phyloP scores from a whole-genome alignment of 495 filamentous ascomycete genomes.

The Podospora sp. region DNA sequence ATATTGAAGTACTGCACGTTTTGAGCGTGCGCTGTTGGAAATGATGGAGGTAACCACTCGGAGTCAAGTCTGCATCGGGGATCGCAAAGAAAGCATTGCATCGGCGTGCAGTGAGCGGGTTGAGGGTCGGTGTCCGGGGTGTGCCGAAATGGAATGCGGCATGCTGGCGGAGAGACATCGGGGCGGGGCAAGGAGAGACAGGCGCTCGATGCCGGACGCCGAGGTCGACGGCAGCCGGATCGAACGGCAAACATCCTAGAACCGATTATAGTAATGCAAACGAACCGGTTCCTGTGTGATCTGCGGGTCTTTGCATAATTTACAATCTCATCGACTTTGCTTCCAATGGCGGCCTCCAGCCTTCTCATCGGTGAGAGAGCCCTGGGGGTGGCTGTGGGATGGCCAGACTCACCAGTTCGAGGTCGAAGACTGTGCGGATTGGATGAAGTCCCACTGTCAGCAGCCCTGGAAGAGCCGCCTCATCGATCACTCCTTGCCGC shows the following conservation, averaged over 20 bases:
- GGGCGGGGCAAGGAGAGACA: too few species aligned
- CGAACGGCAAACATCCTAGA: not conserved
- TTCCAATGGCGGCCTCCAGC: slow-evolving; percentile 5
- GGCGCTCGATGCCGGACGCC: too few species aligned
- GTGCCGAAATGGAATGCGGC: too few species aligned
- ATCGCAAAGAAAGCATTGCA: too few species aligned
- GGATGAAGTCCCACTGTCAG: too few species aligned
- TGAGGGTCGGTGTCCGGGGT: too few species aligned
- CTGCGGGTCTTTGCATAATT: not conserved
- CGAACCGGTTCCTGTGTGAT: not conserved
- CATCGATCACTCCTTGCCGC: too few species aligned
- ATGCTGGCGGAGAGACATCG: too few species aligned
- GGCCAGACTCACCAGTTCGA: not conserved
- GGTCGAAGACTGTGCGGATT: not conserved
- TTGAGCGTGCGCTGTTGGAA: not conserved
- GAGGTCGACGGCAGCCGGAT: not conserved
- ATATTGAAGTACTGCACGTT: slow-evolving; percentile 1
- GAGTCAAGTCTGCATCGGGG: too few species aligned
- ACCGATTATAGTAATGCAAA: not conserved
- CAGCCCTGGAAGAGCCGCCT: too few species aligned
- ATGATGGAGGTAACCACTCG: too few species aligned
- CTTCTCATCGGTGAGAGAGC: not conserved
- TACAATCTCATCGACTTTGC: not conserved
- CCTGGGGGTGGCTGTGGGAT: slow-evolving; percentile 6
- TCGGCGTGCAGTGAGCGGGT: too few species aligned